phyloP scores from a whole-genome alignment of 1,284 basidiomycete genomes.

The Sporisorium scitamineum region DNA sequence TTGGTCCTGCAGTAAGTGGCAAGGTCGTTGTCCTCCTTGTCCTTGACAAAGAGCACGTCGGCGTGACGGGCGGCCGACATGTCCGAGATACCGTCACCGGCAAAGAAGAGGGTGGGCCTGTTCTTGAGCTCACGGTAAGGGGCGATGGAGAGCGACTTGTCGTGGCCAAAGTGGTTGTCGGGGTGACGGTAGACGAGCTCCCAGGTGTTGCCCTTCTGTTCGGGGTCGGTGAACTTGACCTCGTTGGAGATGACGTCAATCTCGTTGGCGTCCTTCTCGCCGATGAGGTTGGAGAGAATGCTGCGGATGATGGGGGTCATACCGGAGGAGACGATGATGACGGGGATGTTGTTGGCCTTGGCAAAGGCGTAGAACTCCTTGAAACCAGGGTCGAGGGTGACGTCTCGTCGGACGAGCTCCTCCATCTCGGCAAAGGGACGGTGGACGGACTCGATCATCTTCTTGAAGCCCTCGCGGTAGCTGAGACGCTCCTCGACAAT shows the following conservation, averaged over 20 bases:
- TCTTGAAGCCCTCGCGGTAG: conserved; percentile 67
- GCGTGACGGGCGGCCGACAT: conserved; percentile 69
- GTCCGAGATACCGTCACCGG: conserved; percentile 69
- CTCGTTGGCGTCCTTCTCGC: conserved; percentile 66
- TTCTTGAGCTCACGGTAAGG: conserved; percentile 66
- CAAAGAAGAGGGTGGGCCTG: conserved; percentile 67
- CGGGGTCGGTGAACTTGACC: conserved; percentile 67
- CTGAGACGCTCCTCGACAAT: conserved; percentile 64
- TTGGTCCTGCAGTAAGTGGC: conserved; percentile 65
- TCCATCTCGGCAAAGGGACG: conserved; percentile 66
- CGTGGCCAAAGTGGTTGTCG: conserved; percentile 67
- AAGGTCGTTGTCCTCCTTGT: conserved; percentile 68
- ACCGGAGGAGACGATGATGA: conserved; percentile 68
- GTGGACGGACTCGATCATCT: conserved; percentile 67
- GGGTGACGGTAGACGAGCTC: conserved; percentile 68
- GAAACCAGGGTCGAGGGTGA: conserved; percentile 68
- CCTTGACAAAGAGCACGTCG: conserved; percentile 68
- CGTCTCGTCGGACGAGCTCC: conserved; percentile 65
- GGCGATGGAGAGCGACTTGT: conserved; percentile 66
- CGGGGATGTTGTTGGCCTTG: conserved; percentile 66
- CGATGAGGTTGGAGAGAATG: conserved; percentile 68
- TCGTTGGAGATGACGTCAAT: conserved; percentile 69
- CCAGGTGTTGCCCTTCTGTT: conserved; percentile 65
- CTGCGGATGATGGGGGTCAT: conserved; percentile 68
- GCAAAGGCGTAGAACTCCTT: conserved; percentile 68